phyloP scores from a whole-genome alignment of 192 early-diverging fungal genomes.

The Entomortierella beljakovae region DNA sequence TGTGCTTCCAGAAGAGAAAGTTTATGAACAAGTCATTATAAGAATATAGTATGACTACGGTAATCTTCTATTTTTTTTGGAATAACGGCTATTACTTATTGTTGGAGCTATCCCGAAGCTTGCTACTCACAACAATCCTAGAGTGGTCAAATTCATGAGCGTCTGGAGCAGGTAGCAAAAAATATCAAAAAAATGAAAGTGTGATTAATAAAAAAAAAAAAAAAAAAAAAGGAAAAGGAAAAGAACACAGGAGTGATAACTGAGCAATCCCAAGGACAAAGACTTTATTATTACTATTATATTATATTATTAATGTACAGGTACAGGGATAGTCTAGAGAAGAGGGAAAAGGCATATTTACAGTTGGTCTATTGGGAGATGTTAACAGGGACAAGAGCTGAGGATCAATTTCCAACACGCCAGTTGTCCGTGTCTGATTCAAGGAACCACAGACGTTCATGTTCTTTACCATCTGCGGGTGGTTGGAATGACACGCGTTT shows the following conservation, averaged over 20 bases:
- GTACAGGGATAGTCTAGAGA: not conserved
- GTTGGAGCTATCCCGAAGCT: too few relatives aligned
- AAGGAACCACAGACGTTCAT: conserved; percentile 28
- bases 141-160: too few relatives aligned
- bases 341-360: not conserved
- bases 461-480: not conserved
- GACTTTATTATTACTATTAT: not conserved
- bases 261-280: not conserved
- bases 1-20: conserved; percentile 98
- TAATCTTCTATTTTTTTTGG: too few relatives aligned
- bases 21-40: conserved; percentile 94
- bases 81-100: too few relatives aligned
- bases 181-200: not conserved
- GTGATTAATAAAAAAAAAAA: not conserved
- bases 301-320: not conserved
- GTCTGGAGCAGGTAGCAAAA: not conserved
- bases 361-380: conserved; percentile 4
- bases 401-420: conserved; percentile 20
- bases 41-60: not conserved
- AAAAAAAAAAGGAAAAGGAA: not conserved
- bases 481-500: conserved; percentile 18
- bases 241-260: not conserved
- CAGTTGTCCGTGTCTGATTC: conserved; percentile 36
- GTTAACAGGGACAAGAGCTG: not conserved
- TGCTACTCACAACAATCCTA: too few relatives aligned